Conservation (phyloP, 2,329 filamentous ascomycete genomes). For the Truncatella angustata region DNA sequence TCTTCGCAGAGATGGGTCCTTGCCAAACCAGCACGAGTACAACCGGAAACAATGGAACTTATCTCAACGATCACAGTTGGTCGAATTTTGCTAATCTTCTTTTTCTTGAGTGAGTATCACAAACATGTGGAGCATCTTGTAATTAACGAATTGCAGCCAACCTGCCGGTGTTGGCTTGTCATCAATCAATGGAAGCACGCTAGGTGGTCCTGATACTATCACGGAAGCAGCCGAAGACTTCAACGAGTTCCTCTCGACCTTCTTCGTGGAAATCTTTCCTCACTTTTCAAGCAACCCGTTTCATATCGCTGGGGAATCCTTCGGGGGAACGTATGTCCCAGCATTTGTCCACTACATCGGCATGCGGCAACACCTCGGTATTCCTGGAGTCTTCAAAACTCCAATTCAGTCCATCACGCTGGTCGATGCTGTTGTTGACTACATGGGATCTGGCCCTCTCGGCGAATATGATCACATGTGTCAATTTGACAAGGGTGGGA, state of each 20-base stretch:
- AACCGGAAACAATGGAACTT: conserved; percentile 9
- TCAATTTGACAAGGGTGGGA: conserved; percentile 8
- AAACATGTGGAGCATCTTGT: neutral
- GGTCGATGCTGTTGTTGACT: conserved; percentile 16
- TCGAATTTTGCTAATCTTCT: conserved; percentile 17
- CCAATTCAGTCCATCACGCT: conserved; percentile 16
- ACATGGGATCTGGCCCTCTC: neutral
- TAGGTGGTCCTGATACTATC: conserved; percentile 14
- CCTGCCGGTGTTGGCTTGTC: conserved; percentile 19
- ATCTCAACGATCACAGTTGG: conserved; percentile 16
- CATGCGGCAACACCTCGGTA: conserved; percentile 11
- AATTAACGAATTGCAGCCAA: conserved; percentile 12
- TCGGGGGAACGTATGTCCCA: conserved; percentile 20
- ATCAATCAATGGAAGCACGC: conserved; percentile 9
- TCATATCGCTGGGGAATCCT: conserved; percentile 19
- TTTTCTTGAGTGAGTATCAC: conserved; percentile 15
- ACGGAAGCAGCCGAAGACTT: conserved; percentile 16
- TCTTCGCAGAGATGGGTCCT: conserved; percentile 18
- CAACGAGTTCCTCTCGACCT: conserved; percentile 17
- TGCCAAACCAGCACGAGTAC: conserved; percentile 10
- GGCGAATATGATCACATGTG: conserved; percentile 19
- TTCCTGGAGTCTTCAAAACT: conserved; percentile 8
- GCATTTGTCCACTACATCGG: conserved; percentile 14
- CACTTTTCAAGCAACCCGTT: conserved; percentile 13
- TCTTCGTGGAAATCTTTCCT: conserved; percentile 17